These are phyloP conservation scores for Rosa hybrid DNA, from an alignment of 331 rosid species.

Conservation along the genomic window DNA sequence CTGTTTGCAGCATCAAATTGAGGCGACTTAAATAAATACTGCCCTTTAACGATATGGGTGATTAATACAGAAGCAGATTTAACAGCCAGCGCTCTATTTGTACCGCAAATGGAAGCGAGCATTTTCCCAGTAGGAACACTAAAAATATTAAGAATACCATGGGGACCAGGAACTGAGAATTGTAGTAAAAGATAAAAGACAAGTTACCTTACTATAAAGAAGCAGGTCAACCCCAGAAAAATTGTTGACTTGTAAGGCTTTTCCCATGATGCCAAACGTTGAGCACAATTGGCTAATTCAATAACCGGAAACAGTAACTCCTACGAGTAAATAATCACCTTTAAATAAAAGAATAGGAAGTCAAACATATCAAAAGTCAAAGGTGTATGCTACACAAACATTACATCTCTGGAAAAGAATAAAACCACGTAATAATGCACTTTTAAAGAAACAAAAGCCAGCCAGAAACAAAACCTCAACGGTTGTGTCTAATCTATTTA, in stretches of 20 bases:
- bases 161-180: neutral
- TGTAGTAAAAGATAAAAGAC: conserved; percentile 8
- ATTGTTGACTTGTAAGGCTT: conserved; percentile 58
- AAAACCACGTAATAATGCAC: neutral
- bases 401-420: neutral
- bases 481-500: neutral
- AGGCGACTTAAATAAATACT: neutral
- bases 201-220: conserved; percentile 65
- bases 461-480: neutral
- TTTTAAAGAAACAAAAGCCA: neutral
- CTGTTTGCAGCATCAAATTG: neutral
- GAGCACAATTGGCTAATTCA: conserved; percentile 45
- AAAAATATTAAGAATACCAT: neutral
- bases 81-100: conserved; percentile 1
- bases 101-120: neutral
- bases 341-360: conserved; percentile 19
- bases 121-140: conserved; percentile 1
- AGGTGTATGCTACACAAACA: neutral
- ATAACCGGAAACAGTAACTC: conserved; percentile 75
- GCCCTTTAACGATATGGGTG: neutral
- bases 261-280: conserved; percentile 72
- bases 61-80: neutral
- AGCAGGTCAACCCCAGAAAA: conserved; percentile 65
- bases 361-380: neutral
- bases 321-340: conserved; percentile 50